These are phyloP conservation scores for Thuidium tamariscinum DNA, from an alignment of 225 moss, liverwort and hornwort species.

Conservation along the genomic window DNA sequence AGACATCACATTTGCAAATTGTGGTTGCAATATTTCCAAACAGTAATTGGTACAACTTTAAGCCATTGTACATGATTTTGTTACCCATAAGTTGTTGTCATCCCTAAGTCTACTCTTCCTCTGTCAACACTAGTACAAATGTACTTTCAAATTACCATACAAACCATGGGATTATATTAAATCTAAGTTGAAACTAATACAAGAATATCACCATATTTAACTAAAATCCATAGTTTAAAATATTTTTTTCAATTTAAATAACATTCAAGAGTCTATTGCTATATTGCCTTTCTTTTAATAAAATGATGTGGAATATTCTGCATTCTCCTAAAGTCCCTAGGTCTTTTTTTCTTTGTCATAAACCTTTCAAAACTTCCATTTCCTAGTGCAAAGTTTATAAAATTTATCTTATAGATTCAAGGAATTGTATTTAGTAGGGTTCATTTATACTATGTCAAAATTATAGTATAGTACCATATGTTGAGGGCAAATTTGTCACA, in stretches of 20 bases:
- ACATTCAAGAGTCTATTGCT: neutral
- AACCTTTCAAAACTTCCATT: too few relatives aligned
- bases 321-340: too few relatives aligned
- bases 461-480: too few relatives aligned
- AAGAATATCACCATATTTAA: neutral
- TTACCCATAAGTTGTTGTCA: fast-evolving
- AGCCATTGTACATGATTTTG: neutral
- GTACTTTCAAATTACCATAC: neutral
- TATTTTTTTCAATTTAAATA: neutral
- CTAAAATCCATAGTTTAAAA: neutral
- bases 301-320: neutral
- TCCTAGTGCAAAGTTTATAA: too few relatives aligned
- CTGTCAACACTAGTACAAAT: neutral
- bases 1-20: neutral
- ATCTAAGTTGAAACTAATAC: fast-evolving
- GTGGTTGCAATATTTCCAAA: fast-evolving
- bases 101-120: fast-evolving
- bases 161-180: neutral
- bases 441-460: too few relatives aligned
- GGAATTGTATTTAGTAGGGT: too few relatives aligned
- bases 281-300: fast-evolving
- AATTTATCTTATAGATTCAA: too few relatives aligned
- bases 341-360: too few relatives aligned
- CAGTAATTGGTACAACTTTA: neutral
- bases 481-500: too few relatives aligned